Evolutionary conservation across 169 alveolate genomes (phyloP).

Genomic region (Eimeria falciformis): DNA sequence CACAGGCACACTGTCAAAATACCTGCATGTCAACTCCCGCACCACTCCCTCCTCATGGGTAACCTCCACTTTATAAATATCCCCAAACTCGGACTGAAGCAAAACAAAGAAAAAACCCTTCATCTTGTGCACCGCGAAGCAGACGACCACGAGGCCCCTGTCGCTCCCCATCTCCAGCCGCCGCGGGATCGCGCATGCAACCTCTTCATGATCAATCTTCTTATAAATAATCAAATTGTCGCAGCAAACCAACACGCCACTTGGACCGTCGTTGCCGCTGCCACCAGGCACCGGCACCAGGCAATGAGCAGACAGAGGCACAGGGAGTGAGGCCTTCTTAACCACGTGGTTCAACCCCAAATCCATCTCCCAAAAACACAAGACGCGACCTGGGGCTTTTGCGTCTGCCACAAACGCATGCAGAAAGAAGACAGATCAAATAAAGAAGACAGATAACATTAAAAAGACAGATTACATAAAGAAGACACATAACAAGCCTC

Average conservation of each 20-base stretch:
- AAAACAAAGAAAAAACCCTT: slow-evolving; percentile 95
- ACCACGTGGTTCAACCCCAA: slow-evolving; percentile 98
- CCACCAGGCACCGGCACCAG: slow-evolving; percentile 79
- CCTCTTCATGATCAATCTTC: slow-evolving; percentile 94
- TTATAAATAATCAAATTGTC: slow-evolving; percentile 95
- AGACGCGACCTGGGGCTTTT: slow-evolving; percentile 91
- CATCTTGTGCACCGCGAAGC: slow-evolving; percentile 94
- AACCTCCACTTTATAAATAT: slow-evolving; percentile 92
- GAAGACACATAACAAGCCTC: not conserved
- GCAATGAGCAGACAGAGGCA: slow-evolving; percentile 70
- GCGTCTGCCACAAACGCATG: slow-evolving; percentile 72
- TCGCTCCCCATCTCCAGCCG: slow-evolving; percentile 93
- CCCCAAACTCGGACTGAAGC: slow-evolving; percentile 97
- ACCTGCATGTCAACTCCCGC: slow-evolving; percentile 90
- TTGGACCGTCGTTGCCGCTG: slow-evolving; percentile 96
- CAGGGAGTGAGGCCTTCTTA: slow-evolving; percentile 86
- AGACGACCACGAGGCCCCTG: slow-evolving; percentile 90
- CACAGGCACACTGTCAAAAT: slow-evolving; percentile 98
- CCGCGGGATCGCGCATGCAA: slow-evolving; percentile 95
- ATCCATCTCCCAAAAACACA: slow-evolving; percentile 99
- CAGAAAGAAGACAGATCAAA: no score
- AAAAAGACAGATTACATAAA: not conserved
- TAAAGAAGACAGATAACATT: no score
- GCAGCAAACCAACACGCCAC: slow-evolving; percentile 98
- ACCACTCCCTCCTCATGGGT: slow-evolving; percentile 92